Evolutionary conservation across 371 early-diverging fungal genomes (phyloP), one percentile per base, ranked within the genome.

Genomic region (Syncephalastrum racemosum): DNA sequence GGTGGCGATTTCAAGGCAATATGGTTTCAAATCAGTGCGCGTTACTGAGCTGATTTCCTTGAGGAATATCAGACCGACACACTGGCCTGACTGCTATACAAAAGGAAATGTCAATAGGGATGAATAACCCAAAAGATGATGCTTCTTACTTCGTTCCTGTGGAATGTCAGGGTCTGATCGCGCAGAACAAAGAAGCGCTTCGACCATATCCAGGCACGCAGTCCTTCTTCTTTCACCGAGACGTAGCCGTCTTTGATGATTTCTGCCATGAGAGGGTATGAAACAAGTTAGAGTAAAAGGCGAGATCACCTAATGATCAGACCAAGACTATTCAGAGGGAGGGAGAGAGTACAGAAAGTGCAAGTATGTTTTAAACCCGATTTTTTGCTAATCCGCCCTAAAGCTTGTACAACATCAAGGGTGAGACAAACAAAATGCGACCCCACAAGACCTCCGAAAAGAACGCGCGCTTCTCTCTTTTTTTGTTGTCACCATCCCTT

Each of bases 1-100:
- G 23, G 94, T 92, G 40, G 83, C 81, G 42, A 97, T 81, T 67
- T 95, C 95, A 64, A 97, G 89, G 66, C 94, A 94, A 72, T 91
- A 92, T 23, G 88, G 81, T 68, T 92, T 92, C 47, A 89, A 65
- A 42, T 95, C 94, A 8, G 87, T 86, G 50, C 97, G 85, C 47
- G 85, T 83, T 16, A 96, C 93, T 27, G 81, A 75, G 41, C 81
- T 83, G 50, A 97, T 87, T 54, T 95, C 95, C 71, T 92, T 94
- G 18, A 96, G 80, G 68, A 93, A 91, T 50, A 97, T 80, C 53
- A 96, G 68, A 25, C 86, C 85, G 22, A 89, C 71, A 50, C 76
- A 75, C 53, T 75, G 76, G 10, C 72, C 72, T 16, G 66, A 20
- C 7, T 16, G 14, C n/a, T 31, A 24, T n/a, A n/a, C n/a, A 40